Conservation (phyloP, 768 basidiomycete genomes). For the Russula earlei region DNA sequence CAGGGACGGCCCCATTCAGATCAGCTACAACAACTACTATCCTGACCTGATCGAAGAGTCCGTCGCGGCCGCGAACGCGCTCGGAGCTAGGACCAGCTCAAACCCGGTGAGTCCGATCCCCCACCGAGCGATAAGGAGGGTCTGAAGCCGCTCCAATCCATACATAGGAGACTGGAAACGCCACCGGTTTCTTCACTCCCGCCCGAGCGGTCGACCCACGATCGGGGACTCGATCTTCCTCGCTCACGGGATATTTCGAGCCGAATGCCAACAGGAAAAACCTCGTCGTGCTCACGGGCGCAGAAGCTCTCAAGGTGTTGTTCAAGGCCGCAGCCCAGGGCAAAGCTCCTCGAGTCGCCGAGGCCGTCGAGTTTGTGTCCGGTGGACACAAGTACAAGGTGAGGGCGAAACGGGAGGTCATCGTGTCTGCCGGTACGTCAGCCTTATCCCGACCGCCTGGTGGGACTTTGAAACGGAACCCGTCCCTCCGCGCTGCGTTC, state of each 20-base stretch:
- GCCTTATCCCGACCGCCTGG: background rate
- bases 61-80: slow-evolving; percentile 14
- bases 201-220: slow-evolving; percentile 16
- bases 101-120: slow-evolving; percentile 12
- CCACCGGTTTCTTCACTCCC: slow-evolving; percentile 17
- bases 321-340: slow-evolving; percentile 2
- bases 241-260: slow-evolving; percentile 18
- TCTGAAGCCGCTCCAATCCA: background rate
- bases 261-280: slow-evolving; percentile 14
- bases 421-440: slow-evolving; percentile 26
- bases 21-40: slow-evolving; percentile 18
- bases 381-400: slow-evolving; percentile 25
- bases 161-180: slow-evolving; percentile 13
- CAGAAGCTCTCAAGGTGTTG: slow-evolving; percentile 11
- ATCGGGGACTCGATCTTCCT: slow-evolving; percentile 16
- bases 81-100: slow-evolving; percentile 7
- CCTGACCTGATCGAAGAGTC: slow-evolving; percentile 14
- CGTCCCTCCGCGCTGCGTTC: background rate
- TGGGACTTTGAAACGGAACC: background rate
- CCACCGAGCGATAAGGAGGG: too few relatives aligned
- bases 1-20: slow-evolving; percentile 13
- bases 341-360: slow-evolving; percentile 24
- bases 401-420: slow-evolving; percentile 33
- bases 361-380: slow-evolving; percentile 27
- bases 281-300: slow-evolving; percentile 16